These are phyloP conservation scores for Radiomyces spectabilis DNA, from an alignment of 192 early-diverging fungal species.

Conservation along the genomic window DNA sequence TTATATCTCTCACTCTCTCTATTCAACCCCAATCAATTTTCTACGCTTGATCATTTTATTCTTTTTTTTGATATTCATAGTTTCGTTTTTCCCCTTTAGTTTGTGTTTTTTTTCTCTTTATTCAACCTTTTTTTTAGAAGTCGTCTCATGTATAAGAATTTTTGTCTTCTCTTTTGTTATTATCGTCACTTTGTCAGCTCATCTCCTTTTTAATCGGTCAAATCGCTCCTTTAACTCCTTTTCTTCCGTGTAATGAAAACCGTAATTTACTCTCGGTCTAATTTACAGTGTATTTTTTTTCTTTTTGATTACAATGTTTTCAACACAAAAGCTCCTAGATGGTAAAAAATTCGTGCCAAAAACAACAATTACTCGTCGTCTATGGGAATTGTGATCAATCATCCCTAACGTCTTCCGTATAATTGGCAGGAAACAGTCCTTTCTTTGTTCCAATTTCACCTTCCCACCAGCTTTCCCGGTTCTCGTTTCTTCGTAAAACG, in stretches of 20 bases:
- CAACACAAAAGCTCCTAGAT: too few species aligned
- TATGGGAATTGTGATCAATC: background rate
- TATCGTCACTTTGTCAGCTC: too few species aligned
- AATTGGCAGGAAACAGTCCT: slow-evolving; percentile 17
- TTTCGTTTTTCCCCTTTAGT: background rate
- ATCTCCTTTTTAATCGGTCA: too few species aligned
- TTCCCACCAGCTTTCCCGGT: slow-evolving; percentile 31
- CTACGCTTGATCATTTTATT: background rate
- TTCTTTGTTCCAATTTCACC: slow-evolving; percentile 12
- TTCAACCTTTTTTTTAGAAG: background rate
- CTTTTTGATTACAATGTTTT: too few species aligned
- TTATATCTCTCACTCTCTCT: background rate
- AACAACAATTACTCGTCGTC: too few species aligned
- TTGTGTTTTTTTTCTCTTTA: background rate
- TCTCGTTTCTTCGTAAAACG: slow-evolving; percentile 16
- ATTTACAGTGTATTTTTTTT: background rate
- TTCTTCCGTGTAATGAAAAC: background rate
- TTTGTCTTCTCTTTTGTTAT: background rate
- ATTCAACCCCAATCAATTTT: background rate
- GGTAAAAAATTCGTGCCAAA: too few species aligned
- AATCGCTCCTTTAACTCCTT: too few species aligned
- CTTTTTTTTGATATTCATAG: background rate
- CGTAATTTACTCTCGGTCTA: background rate
- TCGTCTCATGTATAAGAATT: too few species aligned
- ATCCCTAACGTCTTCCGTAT: slow-evolving; percentile 6